phyloP scores from a whole-genome alignment of 2,329 filamentous ascomycete genomes.

The Xylariaceae sp. region DNA sequence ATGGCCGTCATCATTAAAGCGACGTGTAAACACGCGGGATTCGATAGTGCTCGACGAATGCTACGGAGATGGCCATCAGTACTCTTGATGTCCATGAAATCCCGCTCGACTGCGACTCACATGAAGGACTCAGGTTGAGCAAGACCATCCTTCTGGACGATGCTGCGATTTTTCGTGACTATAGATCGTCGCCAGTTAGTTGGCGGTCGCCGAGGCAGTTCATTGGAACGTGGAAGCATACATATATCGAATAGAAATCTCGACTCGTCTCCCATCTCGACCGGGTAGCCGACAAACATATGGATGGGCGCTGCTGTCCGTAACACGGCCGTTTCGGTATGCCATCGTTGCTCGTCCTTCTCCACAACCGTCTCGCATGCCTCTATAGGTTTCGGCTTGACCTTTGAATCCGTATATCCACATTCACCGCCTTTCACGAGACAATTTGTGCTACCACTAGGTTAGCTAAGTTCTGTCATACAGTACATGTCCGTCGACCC shows the following conservation, averaged over 20 bases:
- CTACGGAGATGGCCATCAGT: conserved; percentile 10
- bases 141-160: conserved; percentile 15
- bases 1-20: conserved; percentile 21
- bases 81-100: background rate
- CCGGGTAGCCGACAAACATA: conserved; percentile 17
- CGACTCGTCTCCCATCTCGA: conserved; percentile 20
- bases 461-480: conserved; percentile 8
- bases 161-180: conserved; percentile 22
- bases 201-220: background rate
- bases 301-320: conserved; percentile 15
- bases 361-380: conserved; percentile 9
- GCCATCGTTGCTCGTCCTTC: conserved; percentile 12
- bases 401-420: conserved; percentile 19
- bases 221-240: conserved; percentile 6
- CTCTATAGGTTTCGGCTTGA: conserved; percentile 10
- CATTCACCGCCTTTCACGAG: conserved; percentile 23
- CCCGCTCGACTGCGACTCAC: conserved; percentile 1
- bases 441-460: conserved; percentile 20
- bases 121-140: conserved; percentile 17
- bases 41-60: conserved; percentile 20
- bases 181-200: background rate
- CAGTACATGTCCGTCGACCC: background rate
- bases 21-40: conserved; percentile 21
- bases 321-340: conserved; percentile 12
- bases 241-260: conserved; percentile 21